Base-by-base conservation (phyloP, 352 stramenopile species). In the Globisporangium takayamanum region DNA sequence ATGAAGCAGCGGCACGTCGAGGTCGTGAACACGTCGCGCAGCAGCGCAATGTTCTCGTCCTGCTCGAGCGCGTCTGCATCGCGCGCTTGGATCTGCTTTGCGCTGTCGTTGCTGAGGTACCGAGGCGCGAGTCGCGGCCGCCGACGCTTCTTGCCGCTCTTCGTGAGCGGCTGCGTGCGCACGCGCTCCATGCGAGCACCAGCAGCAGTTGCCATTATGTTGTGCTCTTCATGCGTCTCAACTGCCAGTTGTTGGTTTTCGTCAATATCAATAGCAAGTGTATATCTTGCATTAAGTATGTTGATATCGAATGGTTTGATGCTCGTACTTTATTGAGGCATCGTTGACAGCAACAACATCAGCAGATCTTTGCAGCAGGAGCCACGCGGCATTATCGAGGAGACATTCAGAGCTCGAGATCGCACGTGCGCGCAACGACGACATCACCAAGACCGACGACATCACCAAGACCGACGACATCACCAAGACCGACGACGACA, bases 1-100 rank as follows among this genome's bases (percentile, higher is more conserved):
- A 93, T 80, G 55, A 93, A 93, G 65, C 80, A 93, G 28, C 79
- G 78, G 59, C 78, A 89, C 22, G 75, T 92, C 33, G 75, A 60
- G 33, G 68, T 79, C 22, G 64, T 79, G 50, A 87, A 86, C 10
- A 87, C 59, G 22, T 87, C 75, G 30, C 66, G 78, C 57, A 86
- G 67, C 22, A 82, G 59, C 30, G 74, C 57, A 50, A 62, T 69
- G 45, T 72, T 70, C 30, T 82, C 67, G 10, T 33, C 37, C 16
- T 47, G 57, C 33, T 63, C 50, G 12, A 36, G 42, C 3, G 50
- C 10, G 14, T 59, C 55, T 16, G 50, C 12, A 1, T 26, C 22
- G 22, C 22, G 22, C 22, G 22, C 11, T 25, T 52, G 54, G 0
- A 10, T 39, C 0, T 25, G 51, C 15, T 61, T 44, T 14, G 6